Evolutionary conservation across 805 yeast species (phyloP).

Genomic region (Wickerhamomyces alni): DNA sequence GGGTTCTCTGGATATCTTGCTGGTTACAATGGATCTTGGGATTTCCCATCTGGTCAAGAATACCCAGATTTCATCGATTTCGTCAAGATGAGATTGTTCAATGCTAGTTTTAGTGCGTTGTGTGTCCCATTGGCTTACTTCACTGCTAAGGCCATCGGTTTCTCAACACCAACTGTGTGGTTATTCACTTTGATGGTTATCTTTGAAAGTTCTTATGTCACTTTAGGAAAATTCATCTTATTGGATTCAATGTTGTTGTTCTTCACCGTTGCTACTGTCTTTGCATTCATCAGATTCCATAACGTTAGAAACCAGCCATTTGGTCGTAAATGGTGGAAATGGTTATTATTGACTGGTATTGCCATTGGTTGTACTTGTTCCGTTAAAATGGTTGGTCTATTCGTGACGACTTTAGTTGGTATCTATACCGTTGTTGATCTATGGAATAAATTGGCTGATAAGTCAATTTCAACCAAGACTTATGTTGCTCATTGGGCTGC

Average conservation of each 20-base stretch:
- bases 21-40: conserved; percentile 84
- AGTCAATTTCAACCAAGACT: conserved; percentile 39
- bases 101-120: conserved; percentile 76
- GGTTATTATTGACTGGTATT: conserved; percentile 82
- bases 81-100: conserved; percentile 82
- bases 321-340: conserved; percentile 85
- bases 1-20: conserved; percentile 84
- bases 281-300: conserved; percentile 67
- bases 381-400: conserved; percentile 95
- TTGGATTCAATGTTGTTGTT: conserved; percentile 88
- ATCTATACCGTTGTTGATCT: conserved; percentile 82
- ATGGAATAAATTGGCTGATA: conserved; percentile 79
- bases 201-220: conserved; percentile 76
- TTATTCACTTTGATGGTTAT: conserved; percentile 73
- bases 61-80: conserved; percentile 78
- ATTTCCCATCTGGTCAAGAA: conserved; percentile 72
- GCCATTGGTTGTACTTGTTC: conserved; percentile 86
- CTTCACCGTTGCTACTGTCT: conserved; percentile 81
- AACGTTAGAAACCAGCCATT: conserved; percentile 48
- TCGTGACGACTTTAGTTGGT: conserved; percentile 84
- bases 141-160: conserved; percentile 73
- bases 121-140: conserved; percentile 85
- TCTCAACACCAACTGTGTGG: conserved; percentile 67
- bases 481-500: conserved; percentile 63
- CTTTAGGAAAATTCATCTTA: conserved; percentile 82